Evolutionary conservation across 1,284 basidiomycete species (phyloP), one percentile per base, ranked within the genome.

Genomic region (Chondrostereum purpureum): DNA sequence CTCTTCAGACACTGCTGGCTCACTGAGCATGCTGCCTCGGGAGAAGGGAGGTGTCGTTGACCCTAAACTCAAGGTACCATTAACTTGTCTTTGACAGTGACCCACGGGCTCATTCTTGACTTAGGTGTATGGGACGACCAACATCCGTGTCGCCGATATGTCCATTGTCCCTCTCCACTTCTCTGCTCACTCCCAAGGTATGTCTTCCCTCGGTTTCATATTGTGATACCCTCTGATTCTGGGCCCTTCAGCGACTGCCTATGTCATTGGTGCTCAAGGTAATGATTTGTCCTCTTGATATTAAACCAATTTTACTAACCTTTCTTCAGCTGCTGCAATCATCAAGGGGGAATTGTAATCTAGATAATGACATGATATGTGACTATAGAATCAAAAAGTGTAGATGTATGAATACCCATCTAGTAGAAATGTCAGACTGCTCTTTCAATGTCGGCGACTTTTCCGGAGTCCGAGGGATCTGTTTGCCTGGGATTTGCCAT

Each of bases 71-170:
- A 47, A 43, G 45, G 45, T 42, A 42, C 18, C 5, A 14, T 6
- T 11, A 14, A 10, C 14, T 17, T 33, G 5, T 33, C 14, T 14
- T 8, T 33, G 13, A n/a, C n/a, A n/a, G n/a, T n/a, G 19, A 14
- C 12, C 20, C 36, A 38, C 17, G 36, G 8, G 10, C 36, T 38
- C n/a, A 10, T 14, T 8, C 36, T 38, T 39, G 69, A 8, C n/a
- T 31, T 23, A 53, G 51, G 58, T 63, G 10, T 62, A 63, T 50
- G 61, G 61, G 6, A 59, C 60, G 2, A 46, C 40, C 16, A 64
- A 64, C 45, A 47, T 64, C 11, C 53, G 62, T n/a, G 59, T 64
- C 22, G 59, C 53, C 34, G 62, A 64, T 51, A 11, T 58, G 3
- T 56, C 53, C 2, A 53, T 63, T 31, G 46, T 55, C 2, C 55